Conservation (phyloP, 208 protist species). For the Balamuthia mandrillaris region DNA sequence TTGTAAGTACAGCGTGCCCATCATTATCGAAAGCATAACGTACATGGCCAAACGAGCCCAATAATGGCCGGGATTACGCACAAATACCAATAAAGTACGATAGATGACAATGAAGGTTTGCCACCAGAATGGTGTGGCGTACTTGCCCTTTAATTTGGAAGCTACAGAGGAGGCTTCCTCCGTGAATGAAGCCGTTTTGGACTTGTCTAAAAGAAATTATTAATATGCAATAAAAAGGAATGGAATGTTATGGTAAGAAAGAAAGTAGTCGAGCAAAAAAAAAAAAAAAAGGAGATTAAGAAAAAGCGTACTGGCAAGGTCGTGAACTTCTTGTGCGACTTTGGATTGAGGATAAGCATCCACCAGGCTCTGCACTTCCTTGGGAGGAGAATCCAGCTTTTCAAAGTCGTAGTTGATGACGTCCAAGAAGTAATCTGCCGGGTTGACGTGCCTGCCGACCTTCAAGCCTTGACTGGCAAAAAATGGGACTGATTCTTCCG, state of each 20-base stretch:
- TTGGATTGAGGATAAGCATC: not conserved
- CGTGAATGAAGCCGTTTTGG: too few relatives aligned
- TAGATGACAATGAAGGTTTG: not conserved
- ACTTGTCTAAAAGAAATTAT: too few relatives aligned
- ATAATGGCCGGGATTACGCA: not conserved
- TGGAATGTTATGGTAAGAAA: not conserved
- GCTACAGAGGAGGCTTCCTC: too few relatives aligned
- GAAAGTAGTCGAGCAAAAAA: too few relatives aligned
- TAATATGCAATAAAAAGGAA: not conserved
- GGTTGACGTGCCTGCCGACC: not conserved
- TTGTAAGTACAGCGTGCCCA: constrained; percentile 19
- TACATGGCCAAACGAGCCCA: constrained; percentile 16
- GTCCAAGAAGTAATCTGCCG: not conserved
- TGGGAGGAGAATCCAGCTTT: not conserved
- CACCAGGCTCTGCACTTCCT: not conserved
- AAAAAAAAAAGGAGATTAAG: too few relatives aligned
- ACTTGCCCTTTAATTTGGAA: too few relatives aligned
- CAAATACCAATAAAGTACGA: not conserved
- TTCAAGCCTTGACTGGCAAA: not conserved
- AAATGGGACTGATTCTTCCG: not conserved
- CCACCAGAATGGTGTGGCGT: not conserved
- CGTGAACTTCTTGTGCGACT: too few relatives aligned
- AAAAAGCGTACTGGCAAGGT: too few relatives aligned
- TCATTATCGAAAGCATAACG: constrained; percentile 2
- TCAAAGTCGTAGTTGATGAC: constrained; percentile 26